Conservation (phyloP, 2,329 filamentous ascomycete genomes). For the Diaporthe eres region DNA sequence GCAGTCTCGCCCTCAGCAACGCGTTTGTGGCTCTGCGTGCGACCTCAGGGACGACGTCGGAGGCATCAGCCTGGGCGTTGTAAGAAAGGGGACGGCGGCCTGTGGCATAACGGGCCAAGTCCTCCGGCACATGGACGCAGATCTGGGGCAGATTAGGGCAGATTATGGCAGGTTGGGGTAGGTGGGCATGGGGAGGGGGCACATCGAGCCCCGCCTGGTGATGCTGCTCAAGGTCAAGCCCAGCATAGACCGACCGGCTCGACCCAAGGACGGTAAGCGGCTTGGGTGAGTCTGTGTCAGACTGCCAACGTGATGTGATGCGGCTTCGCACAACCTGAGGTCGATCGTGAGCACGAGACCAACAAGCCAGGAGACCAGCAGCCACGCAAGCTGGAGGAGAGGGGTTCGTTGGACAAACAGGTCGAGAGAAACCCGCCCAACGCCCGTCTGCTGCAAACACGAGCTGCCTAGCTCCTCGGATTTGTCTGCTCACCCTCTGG, state of each 20-base stretch:
- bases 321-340: slow-evolving; percentile 17
- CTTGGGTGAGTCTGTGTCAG: background rate
- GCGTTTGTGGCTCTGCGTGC: slow-evolving; percentile 7
- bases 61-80: background rate
- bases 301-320: slow-evolving; percentile 1
- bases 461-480: background rate
- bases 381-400: background rate
- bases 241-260: background rate
- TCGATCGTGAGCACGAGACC: slow-evolving; percentile 27
- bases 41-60: slow-evolving; percentile 28
- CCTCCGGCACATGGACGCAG: slow-evolving; percentile 3
- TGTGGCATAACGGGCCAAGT: slow-evolving; percentile 21
- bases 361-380: background rate
- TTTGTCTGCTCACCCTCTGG: background rate
- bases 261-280: slow-evolving; percentile 1
- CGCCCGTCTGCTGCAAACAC: background rate
- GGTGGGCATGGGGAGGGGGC: background rate
- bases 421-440: background rate
- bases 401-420: background rate
- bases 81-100: background rate
- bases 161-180: slow-evolving; percentile 4
- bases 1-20: background rate
- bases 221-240: slow-evolving; percentile 24
- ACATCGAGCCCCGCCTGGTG: slow-evolving; percentile 15
- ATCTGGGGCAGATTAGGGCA: background rate